Percentiles rank a stretch among this genome's conserved stretches.
Conservation (phyloP, 2,329 filamentous ascomycete genomes). For the Rosellinia necatrix region DNA sequence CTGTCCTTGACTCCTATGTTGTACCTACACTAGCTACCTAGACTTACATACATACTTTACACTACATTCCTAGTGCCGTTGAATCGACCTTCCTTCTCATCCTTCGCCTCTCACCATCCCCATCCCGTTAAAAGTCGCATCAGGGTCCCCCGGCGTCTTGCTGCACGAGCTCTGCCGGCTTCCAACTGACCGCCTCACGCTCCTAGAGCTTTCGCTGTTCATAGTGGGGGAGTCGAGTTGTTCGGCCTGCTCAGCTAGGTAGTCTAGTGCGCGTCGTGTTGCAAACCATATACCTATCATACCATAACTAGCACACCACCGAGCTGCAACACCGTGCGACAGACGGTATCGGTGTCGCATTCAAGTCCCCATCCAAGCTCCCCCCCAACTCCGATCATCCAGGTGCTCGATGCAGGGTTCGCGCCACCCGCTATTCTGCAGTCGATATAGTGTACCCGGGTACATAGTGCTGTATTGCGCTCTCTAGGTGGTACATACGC, state of each 20-base stretch:
- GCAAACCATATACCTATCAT: too few species aligned
- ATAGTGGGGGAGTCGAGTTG: slow-evolving; percentile 25
- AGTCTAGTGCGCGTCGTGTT: slow-evolving; percentile 14
- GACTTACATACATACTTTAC: too few species aligned
- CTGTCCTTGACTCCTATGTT: slow-evolving; percentile 24
- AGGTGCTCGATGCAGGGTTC: slow-evolving; percentile 34
- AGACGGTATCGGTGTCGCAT: slow-evolving; percentile 22
- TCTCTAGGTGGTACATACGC: too few species aligned
- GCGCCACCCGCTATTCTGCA: slow-evolving; percentile 32
- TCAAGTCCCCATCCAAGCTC: too few species aligned
- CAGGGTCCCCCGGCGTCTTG: slow-evolving; percentile 10
- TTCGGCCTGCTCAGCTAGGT: slow-evolving; percentile 17
- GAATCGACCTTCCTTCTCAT: slow-evolving; percentile 15
- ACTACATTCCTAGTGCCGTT: slow-evolving; percentile 2
- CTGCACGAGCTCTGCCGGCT: slow-evolving; percentile 29
- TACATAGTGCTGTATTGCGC: too few species aligned
- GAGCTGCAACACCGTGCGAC: slow-evolving; percentile 24
- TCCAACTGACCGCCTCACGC: slow-evolving; percentile 39
- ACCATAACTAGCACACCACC: too few species aligned
- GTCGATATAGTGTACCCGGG: slow-evolving; percentile 23
- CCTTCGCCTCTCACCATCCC: background rate
- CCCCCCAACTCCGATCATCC: slow-evolving; percentile 16
- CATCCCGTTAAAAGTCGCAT: slow-evolving; percentile 1
- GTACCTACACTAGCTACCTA: background rate
- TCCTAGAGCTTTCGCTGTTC: slow-evolving; percentile 27